These are phyloP conservation scores for Xerocomellus intermedius DNA, from an alignment of 768 basidiomycete species.

Conservation along the genomic window DNA sequence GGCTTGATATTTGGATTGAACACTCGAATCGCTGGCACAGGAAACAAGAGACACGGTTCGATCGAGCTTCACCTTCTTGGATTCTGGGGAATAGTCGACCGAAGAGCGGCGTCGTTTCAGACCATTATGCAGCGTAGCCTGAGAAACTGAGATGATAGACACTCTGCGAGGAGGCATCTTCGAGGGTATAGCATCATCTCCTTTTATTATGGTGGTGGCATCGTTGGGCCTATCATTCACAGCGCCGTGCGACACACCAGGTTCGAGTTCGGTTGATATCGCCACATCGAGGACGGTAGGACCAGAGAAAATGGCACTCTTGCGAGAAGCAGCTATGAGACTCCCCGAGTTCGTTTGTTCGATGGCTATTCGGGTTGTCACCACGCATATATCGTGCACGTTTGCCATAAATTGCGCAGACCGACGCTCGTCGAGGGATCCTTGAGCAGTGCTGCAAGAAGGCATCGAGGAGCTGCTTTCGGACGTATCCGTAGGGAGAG, in stretches of 20 bases:
- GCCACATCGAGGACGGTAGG: not conserved
- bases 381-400: conserved; percentile 10
- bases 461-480: not conserved
- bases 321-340: not conserved
- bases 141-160: not conserved
- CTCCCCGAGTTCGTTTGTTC: not conserved
- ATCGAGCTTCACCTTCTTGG: conserved; percentile 22
- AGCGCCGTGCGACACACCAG: not conserved
- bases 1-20: conserved; percentile 20
- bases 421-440: not conserved
- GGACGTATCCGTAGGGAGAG: not conserved
- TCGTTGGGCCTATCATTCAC: not conserved
- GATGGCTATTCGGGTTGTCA: not conserved
- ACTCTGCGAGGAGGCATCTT: not conserved
- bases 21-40: not conserved
- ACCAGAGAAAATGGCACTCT: not conserved
- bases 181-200: not conserved
- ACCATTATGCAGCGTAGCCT: not conserved
- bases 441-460: not conserved
- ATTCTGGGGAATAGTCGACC: not conserved
- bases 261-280: not conserved
- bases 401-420: not conserved
- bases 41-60: not conserved
- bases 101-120: conserved; percentile 20
- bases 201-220: not conserved